A percentile compares a stretch with the other conserved stretches of the same genome.
phyloP scores from a whole-genome alignment of 83 land plant genomes.

The Picea engelmannii region DNA sequence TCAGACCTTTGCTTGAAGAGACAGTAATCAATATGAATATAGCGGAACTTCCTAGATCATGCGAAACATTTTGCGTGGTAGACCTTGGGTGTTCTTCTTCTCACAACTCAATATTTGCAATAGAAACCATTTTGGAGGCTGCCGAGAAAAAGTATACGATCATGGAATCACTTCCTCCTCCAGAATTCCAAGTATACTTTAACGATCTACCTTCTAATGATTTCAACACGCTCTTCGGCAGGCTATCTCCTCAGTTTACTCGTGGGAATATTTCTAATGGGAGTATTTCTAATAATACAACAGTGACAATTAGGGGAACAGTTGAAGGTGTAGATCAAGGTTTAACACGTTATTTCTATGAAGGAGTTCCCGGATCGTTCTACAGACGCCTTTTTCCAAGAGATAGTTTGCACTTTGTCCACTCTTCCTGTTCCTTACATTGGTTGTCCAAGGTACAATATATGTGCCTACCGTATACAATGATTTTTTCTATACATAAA shows the following conservation, averaged over 20 bases:
- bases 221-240: constrained; percentile 42
- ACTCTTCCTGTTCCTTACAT: constrained; percentile 26
- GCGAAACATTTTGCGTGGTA: constrained; percentile 7
- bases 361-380: constrained; percentile 28
- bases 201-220: constrained; percentile 55
- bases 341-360: not conserved
- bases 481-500: no score
- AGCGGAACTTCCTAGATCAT: not conserved
- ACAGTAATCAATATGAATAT: not conserved
- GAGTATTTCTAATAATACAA: no score
- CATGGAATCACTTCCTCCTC: not conserved
- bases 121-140: not conserved
- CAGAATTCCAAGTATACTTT: constrained; percentile 35
- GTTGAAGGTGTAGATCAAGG: not conserved
- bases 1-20: constrained; percentile 4
- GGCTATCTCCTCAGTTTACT: constrained; percentile 31
- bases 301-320: not conserved
- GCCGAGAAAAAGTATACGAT: not conserved
- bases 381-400: constrained; percentile 28
- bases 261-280: not conserved
- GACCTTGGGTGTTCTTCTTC: constrained; percentile 7
- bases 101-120: not conserved
- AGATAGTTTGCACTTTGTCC: constrained; percentile 21
- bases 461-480: no score
- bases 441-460: constrained; percentile 24